A percentile compares a stretch with the other conserved stretches of the same genome.
phyloP scores from a whole-genome alignment of 2,329 filamentous ascomycete genomes.

The Didymella lethalis region DNA sequence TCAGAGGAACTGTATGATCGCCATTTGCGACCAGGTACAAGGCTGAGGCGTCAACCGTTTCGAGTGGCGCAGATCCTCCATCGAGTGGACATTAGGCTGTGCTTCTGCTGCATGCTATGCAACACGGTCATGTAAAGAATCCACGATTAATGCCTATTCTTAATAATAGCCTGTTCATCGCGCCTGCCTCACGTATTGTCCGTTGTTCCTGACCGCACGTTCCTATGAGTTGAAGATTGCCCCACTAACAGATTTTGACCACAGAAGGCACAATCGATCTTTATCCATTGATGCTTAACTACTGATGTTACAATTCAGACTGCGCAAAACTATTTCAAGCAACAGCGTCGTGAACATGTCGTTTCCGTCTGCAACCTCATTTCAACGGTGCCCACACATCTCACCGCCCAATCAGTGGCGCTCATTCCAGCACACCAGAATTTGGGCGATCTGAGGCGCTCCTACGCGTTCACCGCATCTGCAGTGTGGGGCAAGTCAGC shows the following conservation, averaged over 20 bases:
- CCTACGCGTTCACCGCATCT: conserved; percentile 2
- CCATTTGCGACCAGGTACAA: conserved; percentile 2
- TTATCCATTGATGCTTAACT: not conserved
- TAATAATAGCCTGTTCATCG: not conserved
- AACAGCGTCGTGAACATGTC: not conserved
- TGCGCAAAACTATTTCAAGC: not conserved
- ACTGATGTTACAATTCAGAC: not conserved
- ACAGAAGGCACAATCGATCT: not conserved
- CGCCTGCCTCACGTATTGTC: not conserved
- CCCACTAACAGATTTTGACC: not conserved
- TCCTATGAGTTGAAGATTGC: not conserved
- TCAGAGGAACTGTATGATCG: not conserved
- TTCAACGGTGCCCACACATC: not conserved
- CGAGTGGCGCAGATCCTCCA: conserved; percentile 9
- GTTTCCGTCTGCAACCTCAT: not conserved
- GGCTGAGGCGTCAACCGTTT: conserved; percentile 14
- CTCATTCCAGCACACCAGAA: conserved; percentile 7
- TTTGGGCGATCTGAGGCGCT: conserved; percentile 8
- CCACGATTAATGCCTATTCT: not conserved
- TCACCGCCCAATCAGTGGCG: conserved; percentile 11
- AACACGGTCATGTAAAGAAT: not conserved
- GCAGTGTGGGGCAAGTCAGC: conserved; percentile 2
- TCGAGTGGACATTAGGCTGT: not conserved
- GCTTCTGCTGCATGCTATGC: not conserved
- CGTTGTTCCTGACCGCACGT: not conserved